Evolutionary conservation across 805 yeast species (phyloP), one percentile per base, ranked within the genome.

Genomic region (Suhomyces emberorum): DNA sequence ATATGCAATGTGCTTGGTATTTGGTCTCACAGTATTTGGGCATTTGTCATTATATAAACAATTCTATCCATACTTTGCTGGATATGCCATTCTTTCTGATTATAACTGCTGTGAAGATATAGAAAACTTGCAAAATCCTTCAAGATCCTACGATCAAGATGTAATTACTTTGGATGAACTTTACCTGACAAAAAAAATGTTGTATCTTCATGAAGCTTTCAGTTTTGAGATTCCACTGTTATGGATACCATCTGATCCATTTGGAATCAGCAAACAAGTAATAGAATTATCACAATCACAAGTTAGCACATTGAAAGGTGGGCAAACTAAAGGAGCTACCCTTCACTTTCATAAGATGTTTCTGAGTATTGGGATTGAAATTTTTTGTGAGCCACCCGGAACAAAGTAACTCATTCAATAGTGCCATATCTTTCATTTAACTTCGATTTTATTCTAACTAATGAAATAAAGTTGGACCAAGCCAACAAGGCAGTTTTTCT

Each of bases 21-120:
- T 84, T 21, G 42, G 76, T 2, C 43, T 60, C 2, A 86, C 95
- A 0, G 59, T 79, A 3, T 68, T 76, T 22, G 75, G 72, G 1
- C 88, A 88, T 44, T 52, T 68, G 28, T 66, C 72, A 5, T 64
- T 84, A 7, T 70, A 74, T 32, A 57, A 52, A 26, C 54, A 70
- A 28, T 79, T 55, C 37, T 38, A 37, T 7, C 53, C 48, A 34
- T 57, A 62, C 42, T 61, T 65, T 35, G 32, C 53, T 4, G 54
- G 43, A 34, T 38, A 59, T 8, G 69, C 74, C 1, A 51, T 60
- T 17, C 34, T 58, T 14, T 12, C 43, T 6, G 61, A 54, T 10
- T n/a, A n/a, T n/a, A n/a, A n/a, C n/a, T n/a, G n/a, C n/a, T n/a
- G n/a, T n/a, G n/a, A n/a, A n/a, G n/a, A n/a, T n/a, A n/a, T n/a